Evolutionary conservation across 805 yeast genomes (phyloP).

Genomic region (Metschnikowia picachoensis): DNA sequence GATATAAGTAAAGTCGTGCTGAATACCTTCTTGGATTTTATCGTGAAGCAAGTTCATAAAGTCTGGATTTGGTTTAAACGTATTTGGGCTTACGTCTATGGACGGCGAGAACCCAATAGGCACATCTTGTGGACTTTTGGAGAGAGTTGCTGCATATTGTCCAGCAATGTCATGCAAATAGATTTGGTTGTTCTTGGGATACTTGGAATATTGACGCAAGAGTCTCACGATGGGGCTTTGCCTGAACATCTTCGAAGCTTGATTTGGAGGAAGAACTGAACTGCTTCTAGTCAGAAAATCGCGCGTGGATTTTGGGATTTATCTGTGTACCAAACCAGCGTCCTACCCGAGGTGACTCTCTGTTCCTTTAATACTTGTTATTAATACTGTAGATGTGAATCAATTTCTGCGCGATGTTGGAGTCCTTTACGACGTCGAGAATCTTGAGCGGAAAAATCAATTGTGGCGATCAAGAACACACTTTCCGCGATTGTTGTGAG

Average conservation of each 20-base stretch:
- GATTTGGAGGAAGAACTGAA: too few species aligned
- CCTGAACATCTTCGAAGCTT: not conserved
- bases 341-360: too few species aligned
- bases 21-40: constrained; percentile 21
- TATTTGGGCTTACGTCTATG: constrained; percentile 19
- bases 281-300: too few species aligned
- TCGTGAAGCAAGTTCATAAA: constrained; percentile 29
- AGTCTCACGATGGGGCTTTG: not conserved
- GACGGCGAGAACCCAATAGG: constrained; percentile 21
- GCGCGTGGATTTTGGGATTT: too few species aligned
- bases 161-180: constrained; percentile 14
- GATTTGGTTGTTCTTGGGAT: constrained; percentile 12
- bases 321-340: too few species aligned
- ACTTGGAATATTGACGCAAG: constrained; percentile 4
- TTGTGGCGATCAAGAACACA: too few species aligned
- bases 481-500: too few species aligned
- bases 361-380: too few species aligned
- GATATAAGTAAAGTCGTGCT: constrained; percentile 47
- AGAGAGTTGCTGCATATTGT: constrained; percentile 19
- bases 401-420: too few species aligned
- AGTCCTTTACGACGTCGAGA: too few species aligned
- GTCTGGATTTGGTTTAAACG: constrained; percentile 24
- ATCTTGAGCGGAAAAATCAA: too few species aligned
- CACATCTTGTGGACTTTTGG: constrained; percentile 20
- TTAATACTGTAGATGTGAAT: too few species aligned